Base-by-base conservation (phyloP, 441 rosid genomes). In the Raphanus hybrid region DNA sequence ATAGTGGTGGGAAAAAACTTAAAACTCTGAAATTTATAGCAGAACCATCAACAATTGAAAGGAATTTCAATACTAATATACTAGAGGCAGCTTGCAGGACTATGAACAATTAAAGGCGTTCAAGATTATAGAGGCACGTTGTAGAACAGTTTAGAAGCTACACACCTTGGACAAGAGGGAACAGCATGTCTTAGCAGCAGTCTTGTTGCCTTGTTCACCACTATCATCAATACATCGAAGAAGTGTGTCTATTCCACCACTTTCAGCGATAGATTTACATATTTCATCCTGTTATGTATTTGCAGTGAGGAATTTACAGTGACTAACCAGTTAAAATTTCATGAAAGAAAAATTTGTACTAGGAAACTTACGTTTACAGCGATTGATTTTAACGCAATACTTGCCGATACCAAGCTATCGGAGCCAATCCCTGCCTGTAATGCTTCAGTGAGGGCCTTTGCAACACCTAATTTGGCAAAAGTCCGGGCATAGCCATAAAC, bases 401-500 rank as follows among this genome's bases (percentile, higher is more conserved):
- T 79, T 26, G 93, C 92, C 65, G 99, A 92, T 70, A 91, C 90
- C 80, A 93, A 82, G 80, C 93, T 82, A 68, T 90, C 87, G 12
- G 97, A 87, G 71, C 87, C 80, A 81, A 90, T 86, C 84, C 97
- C 97, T 34, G 78, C 86, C 15, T 79, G 85, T 18, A 95, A 83
- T 72, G 95, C 90, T 35, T 87, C 87, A 6, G 88, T 86, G 74
- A 95, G 97, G 74, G 92, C 82, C 81, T 52, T 82, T 7, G 95
- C 89, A 73, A 91, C 86, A 62, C 98, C 97, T 77, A 85, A 80
- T 81, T 91, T 93, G 3, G 98, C 96, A 71, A 95, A 95, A 78
- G 84, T 87, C 32, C 97, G 84, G 6, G 98, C 97, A 85, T 93
- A 90, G 76, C 97, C 93, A 87, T 90, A 95, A 67, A 95, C 99